Conservation (phyloP, 2,329 filamentous ascomycete genomes). For the Diaporthe vaccinii region DNA sequence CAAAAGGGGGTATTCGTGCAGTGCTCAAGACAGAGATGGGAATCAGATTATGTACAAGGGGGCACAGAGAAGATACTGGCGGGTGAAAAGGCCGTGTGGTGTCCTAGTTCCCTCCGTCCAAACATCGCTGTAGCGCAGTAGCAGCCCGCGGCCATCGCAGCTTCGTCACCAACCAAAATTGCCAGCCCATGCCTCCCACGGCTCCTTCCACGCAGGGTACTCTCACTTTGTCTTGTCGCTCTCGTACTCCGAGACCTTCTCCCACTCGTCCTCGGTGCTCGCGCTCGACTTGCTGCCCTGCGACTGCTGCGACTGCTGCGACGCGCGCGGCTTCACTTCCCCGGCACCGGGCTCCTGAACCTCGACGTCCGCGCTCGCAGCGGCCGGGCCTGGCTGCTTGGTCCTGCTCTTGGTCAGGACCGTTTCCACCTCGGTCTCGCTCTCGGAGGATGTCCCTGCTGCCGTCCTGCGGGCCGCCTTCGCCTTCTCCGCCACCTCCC, state of each 20-base stretch:
- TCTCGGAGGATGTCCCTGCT: slow-evolving; percentile 58
- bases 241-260: slow-evolving; percentile 87
- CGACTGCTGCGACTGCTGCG: slow-evolving; percentile 47
- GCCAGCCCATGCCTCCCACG: background rate
- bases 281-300: slow-evolving; percentile 67
- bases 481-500: slow-evolving; percentile 58
- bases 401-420: slow-evolving; percentile 38
- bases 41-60: slow-evolving; percentile 29
- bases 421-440: slow-evolving; percentile 67
- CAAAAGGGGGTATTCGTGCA: slow-evolving; percentile 13
- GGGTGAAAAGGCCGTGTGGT: slow-evolving; percentile 1
- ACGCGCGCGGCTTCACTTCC: slow-evolving; percentile 62
- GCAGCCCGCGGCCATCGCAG: background rate
- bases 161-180: background rate
- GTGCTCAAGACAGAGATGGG: background rate
- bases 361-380: slow-evolving; percentile 60
- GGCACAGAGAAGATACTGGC: slow-evolving; percentile 5
- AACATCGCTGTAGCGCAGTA: background rate
- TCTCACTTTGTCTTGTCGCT: slow-evolving; percentile 69
- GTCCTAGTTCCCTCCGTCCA: background rate
- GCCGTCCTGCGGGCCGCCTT: slow-evolving; percentile 52
- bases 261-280: slow-evolving; percentile 97
- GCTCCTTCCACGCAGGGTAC: too few relatives aligned
- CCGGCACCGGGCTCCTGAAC: slow-evolving; percentile 54
- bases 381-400: slow-evolving; percentile 42